Evolutionary conservation across 2,329 filamentous ascomycete species (phyloP).

Genomic region (Sclerotinia borealis): DNA sequence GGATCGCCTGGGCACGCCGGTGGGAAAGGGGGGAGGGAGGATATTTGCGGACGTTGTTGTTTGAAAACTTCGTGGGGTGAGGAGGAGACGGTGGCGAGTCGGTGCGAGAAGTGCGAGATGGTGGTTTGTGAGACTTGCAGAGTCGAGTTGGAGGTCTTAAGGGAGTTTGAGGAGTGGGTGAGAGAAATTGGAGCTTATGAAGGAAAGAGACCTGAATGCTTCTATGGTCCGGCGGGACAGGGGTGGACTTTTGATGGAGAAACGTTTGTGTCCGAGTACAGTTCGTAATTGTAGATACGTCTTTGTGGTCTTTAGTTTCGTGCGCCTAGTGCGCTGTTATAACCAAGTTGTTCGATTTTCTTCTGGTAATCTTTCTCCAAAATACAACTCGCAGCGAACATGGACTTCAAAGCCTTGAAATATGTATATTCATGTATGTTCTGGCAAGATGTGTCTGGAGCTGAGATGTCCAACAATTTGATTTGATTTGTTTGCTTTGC

Average conservation of each 20-base stretch:
- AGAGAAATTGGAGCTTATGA: background rate
- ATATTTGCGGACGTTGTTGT: background rate
- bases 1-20: background rate
- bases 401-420: background rate
- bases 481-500: background rate
- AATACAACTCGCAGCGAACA: background rate
- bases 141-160: background rate
- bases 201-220: background rate
- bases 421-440: background rate
- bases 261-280: background rate
- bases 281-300: background rate
- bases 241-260: background rate
- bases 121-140: slow-evolving; percentile 1
- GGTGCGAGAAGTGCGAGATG: background rate
- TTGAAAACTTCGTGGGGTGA: background rate
- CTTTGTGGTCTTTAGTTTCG: background rate
- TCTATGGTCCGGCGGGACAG: background rate
- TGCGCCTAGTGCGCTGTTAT: background rate
- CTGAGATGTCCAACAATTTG: background rate
- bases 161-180: background rate
- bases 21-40: background rate
- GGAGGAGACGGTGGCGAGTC: background rate
- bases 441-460: background rate
- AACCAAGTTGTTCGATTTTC: background rate
- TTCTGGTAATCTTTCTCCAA: background rate